phyloP scores from a whole-genome alignment of 148 eudicot species.

The Cornus kousa region DNA sequence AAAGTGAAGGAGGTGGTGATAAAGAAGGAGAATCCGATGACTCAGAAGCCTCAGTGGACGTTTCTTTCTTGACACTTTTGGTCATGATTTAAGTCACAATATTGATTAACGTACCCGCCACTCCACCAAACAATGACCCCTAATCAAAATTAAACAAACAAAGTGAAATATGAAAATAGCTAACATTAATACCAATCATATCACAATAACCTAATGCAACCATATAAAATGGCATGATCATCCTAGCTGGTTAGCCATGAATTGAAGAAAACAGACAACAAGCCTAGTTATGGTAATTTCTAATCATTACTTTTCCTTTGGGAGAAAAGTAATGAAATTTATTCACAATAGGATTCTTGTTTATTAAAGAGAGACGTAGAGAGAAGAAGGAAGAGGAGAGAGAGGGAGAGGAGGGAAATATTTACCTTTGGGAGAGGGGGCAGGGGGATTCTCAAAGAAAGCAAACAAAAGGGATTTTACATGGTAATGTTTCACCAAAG shows the following conservation, averaged over 20 bases:
- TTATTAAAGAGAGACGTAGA: neutral
- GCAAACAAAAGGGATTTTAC: slow-evolving; percentile 26
- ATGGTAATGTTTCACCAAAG: slow-evolving; percentile 27
- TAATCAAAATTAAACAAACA: slow-evolving; percentile 8
- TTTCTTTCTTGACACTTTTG: neutral
- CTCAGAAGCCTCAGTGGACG: neutral
- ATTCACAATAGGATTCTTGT: neutral
- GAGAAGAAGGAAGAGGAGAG: neutral
- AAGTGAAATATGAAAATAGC: neutral
- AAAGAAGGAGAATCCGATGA: slow-evolving; percentile 19
- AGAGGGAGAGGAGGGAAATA: slow-evolving; percentile 3
- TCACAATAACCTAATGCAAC: neutral
- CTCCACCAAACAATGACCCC: slow-evolving; percentile 53
- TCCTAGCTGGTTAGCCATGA: neutral
- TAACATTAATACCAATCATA: neutral
- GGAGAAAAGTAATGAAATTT: neutral
- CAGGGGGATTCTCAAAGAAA: slow-evolving; percentile 31
- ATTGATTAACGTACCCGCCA: slow-evolving; percentile 22
- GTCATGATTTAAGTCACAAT: neutral
- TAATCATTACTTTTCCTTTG: too few relatives aligned
- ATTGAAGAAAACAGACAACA: neutral
- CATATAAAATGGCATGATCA: neutral
- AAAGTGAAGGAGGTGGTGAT: slow-evolving; percentile 12
- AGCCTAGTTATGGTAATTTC: too few relatives aligned
- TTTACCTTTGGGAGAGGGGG: too few relatives aligned